Percentiles rank a stretch among this genome's conserved stretches.
Evolutionary conservation across 2,329 filamentous ascomycete species (phyloP).

Genomic region (Ilyonectria destructans): DNA sequence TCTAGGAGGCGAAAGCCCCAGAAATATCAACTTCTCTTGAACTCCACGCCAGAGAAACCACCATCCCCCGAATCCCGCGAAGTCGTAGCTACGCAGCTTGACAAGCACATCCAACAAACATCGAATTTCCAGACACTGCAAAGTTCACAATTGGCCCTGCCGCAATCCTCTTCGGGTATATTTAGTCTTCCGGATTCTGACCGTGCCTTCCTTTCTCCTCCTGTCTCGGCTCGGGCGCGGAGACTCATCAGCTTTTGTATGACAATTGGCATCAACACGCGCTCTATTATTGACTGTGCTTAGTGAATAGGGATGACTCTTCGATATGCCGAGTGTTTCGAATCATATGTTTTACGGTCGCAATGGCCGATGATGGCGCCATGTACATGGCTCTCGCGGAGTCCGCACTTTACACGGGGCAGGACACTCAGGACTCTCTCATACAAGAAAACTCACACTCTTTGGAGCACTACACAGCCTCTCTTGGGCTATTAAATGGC

Average conservation of each 20-base stretch:
- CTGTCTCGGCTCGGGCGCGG: not conserved
- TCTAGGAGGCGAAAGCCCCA: not conserved
- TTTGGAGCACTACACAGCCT: not conserved
- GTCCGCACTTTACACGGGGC: not conserved
- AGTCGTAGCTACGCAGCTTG: not conserved
- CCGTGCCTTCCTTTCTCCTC: not conserved
- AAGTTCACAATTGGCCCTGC: no score
- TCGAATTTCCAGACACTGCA: not conserved
- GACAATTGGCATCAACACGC: no score
- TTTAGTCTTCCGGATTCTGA: not conserved
- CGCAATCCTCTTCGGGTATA: not conserved
- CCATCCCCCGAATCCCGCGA: not conserved
- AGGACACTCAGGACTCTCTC: not conserved
- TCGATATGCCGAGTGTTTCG: slow-evolving; percentile 3
- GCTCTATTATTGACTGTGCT: not conserved
- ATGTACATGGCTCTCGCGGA: slow-evolving; percentile 10
- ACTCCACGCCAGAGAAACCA: not conserved
- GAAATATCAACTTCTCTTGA: not conserved
- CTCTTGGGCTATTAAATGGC: not conserved
- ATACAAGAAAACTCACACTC: not conserved
- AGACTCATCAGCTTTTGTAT: not conserved
- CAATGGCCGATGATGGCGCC: not conserved
- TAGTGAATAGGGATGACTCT: not conserved
- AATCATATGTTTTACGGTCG: not conserved
- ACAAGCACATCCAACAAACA: not conserved